Evolutionary conservation across 2,329 filamentous ascomycete species (phyloP).

Genomic region (Emergomyces orientalis): DNA sequence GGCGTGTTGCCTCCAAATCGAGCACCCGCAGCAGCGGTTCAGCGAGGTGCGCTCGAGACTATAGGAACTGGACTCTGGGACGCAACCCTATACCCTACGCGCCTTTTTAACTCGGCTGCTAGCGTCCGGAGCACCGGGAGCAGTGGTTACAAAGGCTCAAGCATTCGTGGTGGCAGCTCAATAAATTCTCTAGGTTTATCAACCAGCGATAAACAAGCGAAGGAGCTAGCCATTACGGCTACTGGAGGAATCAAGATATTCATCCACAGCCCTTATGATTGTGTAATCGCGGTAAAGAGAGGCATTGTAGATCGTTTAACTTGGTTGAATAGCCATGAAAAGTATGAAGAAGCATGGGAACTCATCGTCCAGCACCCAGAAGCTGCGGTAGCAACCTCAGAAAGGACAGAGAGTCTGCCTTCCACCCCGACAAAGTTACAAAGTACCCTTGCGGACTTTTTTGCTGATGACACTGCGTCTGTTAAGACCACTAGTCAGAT

Average conservation of each 20-base stretch:
- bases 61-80: constrained; percentile 75
- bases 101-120: constrained; percentile 76
- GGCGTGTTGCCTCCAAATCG: constrained; percentile 70
- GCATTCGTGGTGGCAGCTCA: constrained; percentile 41
- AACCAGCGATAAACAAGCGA: constrained; percentile 28
- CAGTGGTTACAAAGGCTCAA: constrained; percentile 50
- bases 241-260: constrained; percentile 69
- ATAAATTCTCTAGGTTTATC: constrained; percentile 47
- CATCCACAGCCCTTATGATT: constrained; percentile 93
- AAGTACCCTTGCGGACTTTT: constrained; percentile 55
- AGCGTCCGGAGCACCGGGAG: constrained; percentile 56
- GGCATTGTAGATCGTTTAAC: constrained; percentile 75
- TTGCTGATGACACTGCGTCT: constrained; percentile 51
- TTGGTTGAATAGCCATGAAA: constrained; percentile 75
- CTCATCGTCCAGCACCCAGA: constrained; percentile 83
- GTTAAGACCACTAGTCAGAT: background rate
- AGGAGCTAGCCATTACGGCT: constrained; percentile 39
- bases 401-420: constrained; percentile 27
- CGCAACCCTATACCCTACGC: constrained; percentile 74
- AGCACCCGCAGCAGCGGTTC: constrained; percentile 53
- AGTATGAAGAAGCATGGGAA: constrained; percentile 80
- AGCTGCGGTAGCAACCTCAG: constrained; percentile 36
- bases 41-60: constrained; percentile 66
- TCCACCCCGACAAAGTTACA: constrained; percentile 28
- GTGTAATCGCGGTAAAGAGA: constrained; percentile 80